phyloP scores from a whole-genome alignment of 768 basidiomycete species.

The Kwoniella shandongensis region DNA sequence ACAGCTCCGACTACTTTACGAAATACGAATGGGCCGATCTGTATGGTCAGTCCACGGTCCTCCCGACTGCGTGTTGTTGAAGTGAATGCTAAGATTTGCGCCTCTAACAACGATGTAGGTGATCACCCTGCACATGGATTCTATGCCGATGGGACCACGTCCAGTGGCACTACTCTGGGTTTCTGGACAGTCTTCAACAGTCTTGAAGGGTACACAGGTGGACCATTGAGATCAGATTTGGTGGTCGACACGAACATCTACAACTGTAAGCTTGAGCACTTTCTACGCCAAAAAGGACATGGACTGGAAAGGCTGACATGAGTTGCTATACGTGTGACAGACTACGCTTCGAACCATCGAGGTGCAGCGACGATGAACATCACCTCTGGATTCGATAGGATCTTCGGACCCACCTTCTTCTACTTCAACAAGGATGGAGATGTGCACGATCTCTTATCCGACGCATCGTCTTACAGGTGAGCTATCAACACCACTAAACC shows the following conservation, averaged over 20 bases:
- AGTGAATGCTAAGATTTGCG: too few relatives aligned
- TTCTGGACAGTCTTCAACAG: conserved; percentile 35
- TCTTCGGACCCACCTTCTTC: conserved; percentile 33
- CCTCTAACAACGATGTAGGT: too few relatives aligned
- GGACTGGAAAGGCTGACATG: too few relatives aligned
- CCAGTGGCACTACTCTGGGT: conserved; percentile 26
- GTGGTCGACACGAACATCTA: conserved; percentile 36
- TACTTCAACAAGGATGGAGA: conserved; percentile 22
- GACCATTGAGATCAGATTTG: conserved; percentile 29
- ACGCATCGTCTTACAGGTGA: conserved; percentile 3
- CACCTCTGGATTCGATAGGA: conserved; percentile 38
- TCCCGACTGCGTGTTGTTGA: neutral
- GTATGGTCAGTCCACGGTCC: conserved; percentile 13
- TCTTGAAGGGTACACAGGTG: conserved; percentile 31
- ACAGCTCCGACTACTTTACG: conserved; percentile 38
- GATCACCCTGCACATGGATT: conserved; percentile 33
- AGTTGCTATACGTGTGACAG: too few relatives aligned
- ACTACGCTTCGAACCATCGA: conserved; percentile 32
- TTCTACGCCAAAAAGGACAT: too few relatives aligned
- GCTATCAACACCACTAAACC: too few relatives aligned
- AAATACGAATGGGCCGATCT: conserved; percentile 32
- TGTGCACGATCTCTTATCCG: neutral
- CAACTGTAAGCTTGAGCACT: conserved; percentile 26
- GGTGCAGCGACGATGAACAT: conserved; percentile 28
- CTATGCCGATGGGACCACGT: conserved; percentile 29